phyloP scores from a whole-genome alignment of 2,329 filamentous ascomycete species.

The Fusarium protoensiforme region DNA sequence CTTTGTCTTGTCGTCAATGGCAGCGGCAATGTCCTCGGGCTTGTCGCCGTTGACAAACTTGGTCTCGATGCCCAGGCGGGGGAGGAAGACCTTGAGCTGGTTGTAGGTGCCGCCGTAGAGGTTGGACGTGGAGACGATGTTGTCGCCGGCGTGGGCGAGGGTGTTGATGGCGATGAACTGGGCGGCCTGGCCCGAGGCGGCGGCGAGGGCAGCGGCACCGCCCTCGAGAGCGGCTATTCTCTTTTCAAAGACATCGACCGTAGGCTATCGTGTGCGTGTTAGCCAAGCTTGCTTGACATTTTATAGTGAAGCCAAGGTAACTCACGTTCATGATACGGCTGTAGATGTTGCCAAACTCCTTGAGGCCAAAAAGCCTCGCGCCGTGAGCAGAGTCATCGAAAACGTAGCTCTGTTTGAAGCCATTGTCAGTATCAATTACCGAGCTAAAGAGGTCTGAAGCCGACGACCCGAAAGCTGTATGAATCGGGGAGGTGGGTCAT shows the following conservation, averaged over 20 bases:
- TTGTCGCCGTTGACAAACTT: constrained; percentile 89
- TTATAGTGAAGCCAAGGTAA: constrained; percentile 10
- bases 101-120: constrained; percentile 97
- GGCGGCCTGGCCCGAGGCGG: constrained; percentile 87
- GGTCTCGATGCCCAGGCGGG: constrained; percentile 86
- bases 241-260: constrained; percentile 96
- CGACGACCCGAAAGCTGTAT: not conserved
- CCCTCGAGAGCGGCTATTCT: constrained; percentile 95
- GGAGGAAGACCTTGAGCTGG: constrained; percentile 92
- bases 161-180: constrained; percentile 91
- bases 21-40: constrained; percentile 79
- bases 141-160: constrained; percentile 89
- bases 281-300: not conserved
- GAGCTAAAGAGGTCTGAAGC: not conserved
- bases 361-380: constrained; percentile 93
- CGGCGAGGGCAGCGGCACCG: constrained; percentile 85
- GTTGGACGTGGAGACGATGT: constrained; percentile 91
- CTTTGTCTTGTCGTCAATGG: constrained; percentile 94
- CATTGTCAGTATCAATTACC: not conserved
- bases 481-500: not conserved
- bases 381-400: constrained; percentile 98
- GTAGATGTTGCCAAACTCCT: constrained; percentile 98
- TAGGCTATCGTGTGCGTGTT: constrained; percentile 69
- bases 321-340: constrained; percentile 92
- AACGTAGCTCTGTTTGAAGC: constrained; percentile 73